Evolutionary conservation across 306 rosid species (phyloP).

Genomic region (Lupinus albus): DNA sequence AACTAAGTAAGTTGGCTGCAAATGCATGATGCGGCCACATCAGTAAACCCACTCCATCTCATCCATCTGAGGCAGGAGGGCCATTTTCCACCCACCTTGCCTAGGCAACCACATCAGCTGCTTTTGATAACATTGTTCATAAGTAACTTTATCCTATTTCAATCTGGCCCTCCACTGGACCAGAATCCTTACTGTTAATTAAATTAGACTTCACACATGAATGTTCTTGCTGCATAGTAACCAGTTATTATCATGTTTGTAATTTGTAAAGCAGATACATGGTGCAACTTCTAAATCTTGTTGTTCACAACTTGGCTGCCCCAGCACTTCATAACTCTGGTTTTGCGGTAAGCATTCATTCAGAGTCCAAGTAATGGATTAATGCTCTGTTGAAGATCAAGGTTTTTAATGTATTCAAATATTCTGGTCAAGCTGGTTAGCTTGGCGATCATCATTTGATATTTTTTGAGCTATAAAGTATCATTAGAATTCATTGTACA

Average conservation of each 20-base stretch:
- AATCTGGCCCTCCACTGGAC: constrained; percentile 7
- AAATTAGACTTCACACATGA: constrained; percentile 9
- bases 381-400: constrained; percentile 27
- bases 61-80: not conserved
- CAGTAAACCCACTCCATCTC: not conserved
- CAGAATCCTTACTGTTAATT: constrained; percentile 12
- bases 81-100: not conserved
- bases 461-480: constrained; percentile 9
- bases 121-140: not conserved
- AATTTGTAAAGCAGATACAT: constrained; percentile 72
- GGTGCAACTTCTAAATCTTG: constrained; percentile 91
- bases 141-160: constrained; percentile 23
- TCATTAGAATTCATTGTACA: constrained; percentile 12
- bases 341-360: constrained; percentile 76
- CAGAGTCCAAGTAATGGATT: constrained; percentile 33
- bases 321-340: constrained; percentile 98
- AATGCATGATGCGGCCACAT: not conserved
- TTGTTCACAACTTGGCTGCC: constrained; percentile 86
- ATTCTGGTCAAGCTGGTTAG: constrained; percentile 28
- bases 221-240: constrained; percentile 40
- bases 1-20: not conserved
- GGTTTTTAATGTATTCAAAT: not conserved
- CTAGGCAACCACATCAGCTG: not conserved
- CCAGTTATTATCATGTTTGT: constrained; percentile 36
- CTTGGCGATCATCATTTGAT: constrained; percentile 14